phyloP scores from a whole-genome alignment of 2,329 filamentous ascomycete species.

The Geosmithia morbida region DNA sequence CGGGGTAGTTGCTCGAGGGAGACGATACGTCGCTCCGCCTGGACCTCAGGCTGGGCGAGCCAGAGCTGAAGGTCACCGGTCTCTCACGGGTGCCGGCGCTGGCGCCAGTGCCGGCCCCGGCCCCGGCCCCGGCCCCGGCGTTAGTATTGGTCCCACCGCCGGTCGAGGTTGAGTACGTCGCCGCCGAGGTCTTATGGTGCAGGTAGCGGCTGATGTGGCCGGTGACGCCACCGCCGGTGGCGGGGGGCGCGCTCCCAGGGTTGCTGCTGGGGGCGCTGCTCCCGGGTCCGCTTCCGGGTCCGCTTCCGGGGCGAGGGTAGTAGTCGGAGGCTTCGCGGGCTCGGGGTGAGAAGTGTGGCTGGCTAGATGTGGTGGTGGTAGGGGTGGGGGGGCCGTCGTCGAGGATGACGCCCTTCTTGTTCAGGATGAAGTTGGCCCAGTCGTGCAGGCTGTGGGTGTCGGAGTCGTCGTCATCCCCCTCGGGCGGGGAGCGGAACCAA shows the following conservation, averaged over 20 bases:
- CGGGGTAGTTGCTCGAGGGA: constrained; percentile 32
- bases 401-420: constrained; percentile 27
- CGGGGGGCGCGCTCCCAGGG: not conserved
- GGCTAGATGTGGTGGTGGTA: constrained; percentile 34
- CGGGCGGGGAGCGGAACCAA: constrained; percentile 39
- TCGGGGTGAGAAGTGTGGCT: constrained; percentile 27
- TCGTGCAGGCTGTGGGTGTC: constrained; percentile 35
- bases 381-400: constrained; percentile 28
- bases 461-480: constrained; percentile 25
- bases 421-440: constrained; percentile 41
- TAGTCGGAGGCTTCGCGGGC: constrained; percentile 25
- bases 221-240: not conserved
- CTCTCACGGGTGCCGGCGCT: constrained; percentile 25
- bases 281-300: constrained; percentile 22
- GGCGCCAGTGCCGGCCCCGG: constrained; percentile 9
- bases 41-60: constrained; percentile 45
- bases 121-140: too few species aligned
- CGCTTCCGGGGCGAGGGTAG: constrained; percentile 27
- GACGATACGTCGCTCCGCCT: constrained; percentile 49
- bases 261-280: constrained; percentile 11
- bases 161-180: constrained; percentile 24
- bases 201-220: constrained; percentile 15
- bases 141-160: too few species aligned
- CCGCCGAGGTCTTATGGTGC: constrained; percentile 32
- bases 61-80: constrained; percentile 37